Conservation (phyloP, 352 stramenopile species). For the Phytopythium oedochilum region DNA sequence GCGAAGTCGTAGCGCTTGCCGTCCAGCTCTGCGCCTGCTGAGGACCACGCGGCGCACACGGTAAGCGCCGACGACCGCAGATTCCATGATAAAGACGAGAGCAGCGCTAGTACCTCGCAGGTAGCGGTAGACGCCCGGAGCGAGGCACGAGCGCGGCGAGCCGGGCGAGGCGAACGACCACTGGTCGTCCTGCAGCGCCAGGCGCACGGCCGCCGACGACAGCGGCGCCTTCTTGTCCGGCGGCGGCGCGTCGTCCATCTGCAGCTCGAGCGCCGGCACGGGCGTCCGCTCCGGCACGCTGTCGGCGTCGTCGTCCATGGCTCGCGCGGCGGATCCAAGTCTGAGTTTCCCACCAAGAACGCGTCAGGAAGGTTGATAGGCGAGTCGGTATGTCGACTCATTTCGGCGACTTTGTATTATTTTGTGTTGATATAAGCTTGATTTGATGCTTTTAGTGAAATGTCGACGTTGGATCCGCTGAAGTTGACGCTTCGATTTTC, state of each 20-base stretch:
- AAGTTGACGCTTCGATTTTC: not conserved
- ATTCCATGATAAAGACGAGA: too few relatives aligned
- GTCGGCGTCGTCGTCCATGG: slow-evolving; percentile 37
- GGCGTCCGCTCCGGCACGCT: slow-evolving; percentile 25
- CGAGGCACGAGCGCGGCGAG: slow-evolving; percentile 27
- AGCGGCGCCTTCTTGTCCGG: slow-evolving; percentile 25
- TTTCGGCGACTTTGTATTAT: not conserved
- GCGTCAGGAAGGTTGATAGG: not conserved
- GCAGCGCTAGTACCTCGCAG: slow-evolving; percentile 23
- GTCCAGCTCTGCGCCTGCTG: slow-evolving; percentile 36
- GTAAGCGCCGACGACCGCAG: too few relatives aligned
- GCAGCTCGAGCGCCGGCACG: slow-evolving; percentile 4
- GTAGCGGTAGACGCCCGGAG: slow-evolving; percentile 47
- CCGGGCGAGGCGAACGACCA: slow-evolving; percentile 45
- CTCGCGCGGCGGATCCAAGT: not conserved
- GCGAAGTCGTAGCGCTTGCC: slow-evolving; percentile 64
- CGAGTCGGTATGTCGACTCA: not conserved
- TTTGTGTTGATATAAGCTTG: not conserved
- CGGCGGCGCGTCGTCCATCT: slow-evolving; percentile 5
- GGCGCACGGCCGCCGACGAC: slow-evolving; percentile 39
- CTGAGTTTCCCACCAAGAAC: not conserved
- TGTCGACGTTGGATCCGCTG: not conserved
- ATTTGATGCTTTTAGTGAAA: not conserved
- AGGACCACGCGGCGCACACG: not conserved
- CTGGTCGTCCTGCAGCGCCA: slow-evolving; percentile 56